Conservation (phyloP, 202 grass and related monocot genomes). For the Setaria viridis region DNA sequence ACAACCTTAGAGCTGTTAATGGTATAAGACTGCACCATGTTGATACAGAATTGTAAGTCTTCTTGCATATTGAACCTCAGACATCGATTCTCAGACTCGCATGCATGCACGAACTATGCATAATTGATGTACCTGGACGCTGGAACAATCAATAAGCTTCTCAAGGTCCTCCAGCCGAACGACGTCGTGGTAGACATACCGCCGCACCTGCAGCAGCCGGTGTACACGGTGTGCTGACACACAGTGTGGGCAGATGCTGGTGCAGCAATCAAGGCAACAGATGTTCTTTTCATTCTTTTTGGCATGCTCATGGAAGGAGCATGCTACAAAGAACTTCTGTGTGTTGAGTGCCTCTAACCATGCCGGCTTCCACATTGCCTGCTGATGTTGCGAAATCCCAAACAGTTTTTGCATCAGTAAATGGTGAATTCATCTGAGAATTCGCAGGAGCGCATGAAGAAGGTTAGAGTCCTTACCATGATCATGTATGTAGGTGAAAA, state of each 20-base stretch:
- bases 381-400: constrained; percentile 43
- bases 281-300: constrained; percentile 99
- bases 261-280: constrained; percentile 93
- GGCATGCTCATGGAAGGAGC: constrained; percentile 78
- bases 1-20: constrained; percentile 98
- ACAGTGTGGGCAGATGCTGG: constrained; percentile 96
- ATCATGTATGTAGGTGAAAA: constrained; percentile 57
- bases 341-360: constrained; percentile 91
- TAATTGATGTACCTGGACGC: constrained; percentile 83
- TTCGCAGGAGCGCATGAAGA: constrained; percentile 18
- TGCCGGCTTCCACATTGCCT: constrained; percentile 83
- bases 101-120: constrained; percentile 34
- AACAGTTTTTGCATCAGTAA: constrained; percentile 39
- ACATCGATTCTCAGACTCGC: constrained; percentile 22
- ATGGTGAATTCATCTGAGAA: constrained; percentile 36
- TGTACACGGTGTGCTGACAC: constrained; percentile 78
- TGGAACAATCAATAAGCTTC: constrained; percentile 89
- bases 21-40: constrained; percentile 82
- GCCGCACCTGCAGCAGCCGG: constrained; percentile 89
- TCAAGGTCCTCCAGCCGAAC: constrained; percentile 94
- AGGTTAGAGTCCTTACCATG: constrained; percentile 66
- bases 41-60: constrained; percentile 48
- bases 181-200: constrained; percentile 94
- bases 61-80: constrained; percentile 39
- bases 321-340: constrained; percentile 80